A percentile compares a stretch with the other conserved stretches of the same genome.
Evolutionary conservation across 148 eudicot genomes (phyloP).

Genomic region (Vaccinium vitisidaea): DNA sequence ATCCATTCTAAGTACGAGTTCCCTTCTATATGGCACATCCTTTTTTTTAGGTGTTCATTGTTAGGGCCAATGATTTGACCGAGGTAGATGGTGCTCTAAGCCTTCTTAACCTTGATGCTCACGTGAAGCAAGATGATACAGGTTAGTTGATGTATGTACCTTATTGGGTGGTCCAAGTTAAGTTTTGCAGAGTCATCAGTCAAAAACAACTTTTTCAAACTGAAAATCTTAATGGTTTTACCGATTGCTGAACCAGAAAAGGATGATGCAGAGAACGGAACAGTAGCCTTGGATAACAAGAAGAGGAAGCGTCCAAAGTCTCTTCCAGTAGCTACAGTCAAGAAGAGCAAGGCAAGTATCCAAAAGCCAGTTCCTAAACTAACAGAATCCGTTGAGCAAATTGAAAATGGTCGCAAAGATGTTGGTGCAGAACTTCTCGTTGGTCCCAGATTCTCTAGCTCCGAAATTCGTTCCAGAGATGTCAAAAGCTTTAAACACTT

Average conservation of each 20-base stretch:
- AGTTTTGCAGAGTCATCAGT: neutral
- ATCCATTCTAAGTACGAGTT: neutral
- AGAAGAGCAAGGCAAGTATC: slow-evolving; percentile 20
- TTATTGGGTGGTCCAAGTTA: neutral
- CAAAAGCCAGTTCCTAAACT: slow-evolving; percentile 15
- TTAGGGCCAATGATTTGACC: slow-evolving; percentile 43
- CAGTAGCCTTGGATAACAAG: slow-evolving; percentile 16
- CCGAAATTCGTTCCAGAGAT: slow-evolving; percentile 25
- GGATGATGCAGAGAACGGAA: slow-evolving; percentile 13
- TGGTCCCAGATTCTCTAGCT: slow-evolving; percentile 22
- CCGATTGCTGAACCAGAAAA: neutral
- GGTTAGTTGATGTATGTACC: slow-evolving; percentile 24
- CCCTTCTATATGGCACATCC: neutral
- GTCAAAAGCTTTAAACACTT: slow-evolving; percentile 44
- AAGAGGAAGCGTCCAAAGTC: slow-evolving; percentile 33
- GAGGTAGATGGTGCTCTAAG: slow-evolving; percentile 43
- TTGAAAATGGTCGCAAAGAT: slow-evolving; percentile 30
- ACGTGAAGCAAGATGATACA: slow-evolving; percentile 23
- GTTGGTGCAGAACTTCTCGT: slow-evolving; percentile 36
- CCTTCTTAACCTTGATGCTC: slow-evolving; percentile 32
- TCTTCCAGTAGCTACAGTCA: slow-evolving; percentile 20
- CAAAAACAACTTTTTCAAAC: neutral
- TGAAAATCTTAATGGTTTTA: neutral
- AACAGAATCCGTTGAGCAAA: slow-evolving; percentile 21
- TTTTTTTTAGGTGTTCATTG: slow-evolving; percentile 41